phyloP scores from a whole-genome alignment of 2,329 filamentous ascomycete genomes.

The Aspergillus calidoustus region DNA sequence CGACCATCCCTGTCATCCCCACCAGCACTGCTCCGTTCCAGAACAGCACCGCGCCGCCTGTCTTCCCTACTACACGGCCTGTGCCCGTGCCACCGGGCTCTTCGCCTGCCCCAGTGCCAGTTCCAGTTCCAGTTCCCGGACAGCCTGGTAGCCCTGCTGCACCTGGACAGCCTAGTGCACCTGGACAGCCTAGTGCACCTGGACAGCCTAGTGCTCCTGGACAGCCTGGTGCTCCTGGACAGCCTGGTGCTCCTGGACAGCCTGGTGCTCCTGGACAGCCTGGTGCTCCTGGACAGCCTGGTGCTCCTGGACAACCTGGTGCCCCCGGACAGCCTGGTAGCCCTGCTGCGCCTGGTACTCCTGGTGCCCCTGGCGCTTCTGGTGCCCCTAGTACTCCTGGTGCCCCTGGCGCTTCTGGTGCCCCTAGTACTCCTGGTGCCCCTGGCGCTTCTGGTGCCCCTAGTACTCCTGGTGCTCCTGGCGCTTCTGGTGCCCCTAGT shows the following conservation, averaged over 20 bases:
- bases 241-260: constrained; percentile 7
- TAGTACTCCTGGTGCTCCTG: constrained; percentile 10
- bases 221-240: constrained; percentile 9
- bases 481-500: constrained; percentile 9
- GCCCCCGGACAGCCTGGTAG: not conserved
- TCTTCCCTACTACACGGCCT: constrained; percentile 20
- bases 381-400: no score
- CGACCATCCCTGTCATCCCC: constrained; percentile 11
- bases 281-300: no score
- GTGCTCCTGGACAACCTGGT: no score
- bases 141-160: constrained; percentile 11
- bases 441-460: constrained; percentile 1
- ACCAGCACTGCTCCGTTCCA: constrained; percentile 21
- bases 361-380: no score
- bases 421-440: not conserved
- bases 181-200: constrained; percentile 11
- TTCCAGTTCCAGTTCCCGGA: constrained; percentile 10
- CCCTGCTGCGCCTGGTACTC: no score
- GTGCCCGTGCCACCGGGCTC: constrained; percentile 18
- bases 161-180: constrained; percentile 3
- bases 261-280: no score
- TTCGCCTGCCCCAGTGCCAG: constrained; percentile 17
- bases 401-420: no score
- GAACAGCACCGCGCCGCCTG: constrained; percentile 23
- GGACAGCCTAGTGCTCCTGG: constrained; percentile 10